Base-by-base conservation (phyloP, 2,329 filamentous ascomycete genomes). In the Pseudophaeomoniella oleicola region DNA sequence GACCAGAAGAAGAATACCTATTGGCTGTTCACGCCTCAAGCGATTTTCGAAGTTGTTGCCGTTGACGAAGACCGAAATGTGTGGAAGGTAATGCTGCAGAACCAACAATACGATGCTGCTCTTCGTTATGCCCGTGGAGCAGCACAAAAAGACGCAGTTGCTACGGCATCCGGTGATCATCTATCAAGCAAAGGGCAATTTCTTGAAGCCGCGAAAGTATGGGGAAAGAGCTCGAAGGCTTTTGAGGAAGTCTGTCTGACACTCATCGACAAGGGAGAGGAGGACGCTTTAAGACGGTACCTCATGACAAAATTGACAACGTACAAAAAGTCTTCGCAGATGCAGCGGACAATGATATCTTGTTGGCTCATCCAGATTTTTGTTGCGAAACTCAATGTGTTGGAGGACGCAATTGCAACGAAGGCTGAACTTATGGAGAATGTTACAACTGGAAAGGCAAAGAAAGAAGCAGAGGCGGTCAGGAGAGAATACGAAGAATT, bases 1-100 rank as follows among this genome's bases (percentile, higher is more conserved):
- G 90, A 98, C 56, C 72, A 81, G 42, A 88, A 90, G 56, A 94
- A 94, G 64, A 92, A 88, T 51, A 98, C 90, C 0, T 94, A 88
- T 53, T 98, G 92, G 90, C 70, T 98, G 2, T 93, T 96, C 52
- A 96, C 88, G 0, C 72, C 75, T 0, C 72, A 83, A 39, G 86
- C 93, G 50, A 94, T 98, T 35, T 94, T 86, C 47, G 90, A 98
- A 59, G 80, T 98, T 40, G 82, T 90, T 10, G 80, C 88, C 10
- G 80, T 78, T 32, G 84, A 96, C 38, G 90, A 98, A 56, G 83
- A 87, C 46, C 69, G 90, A 46, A 83, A 96, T 54, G 75, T 96
- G 12, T 98, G 90, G 90, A 84, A 84, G 53, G 84, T 96, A 36
- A 82, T 96, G 75, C 69, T 94, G 40, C 74, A 81, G 49, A 72